Conservation (phyloP, 2,329 filamentous ascomycete genomes). For the Graphiopsis chlorocephala region DNA sequence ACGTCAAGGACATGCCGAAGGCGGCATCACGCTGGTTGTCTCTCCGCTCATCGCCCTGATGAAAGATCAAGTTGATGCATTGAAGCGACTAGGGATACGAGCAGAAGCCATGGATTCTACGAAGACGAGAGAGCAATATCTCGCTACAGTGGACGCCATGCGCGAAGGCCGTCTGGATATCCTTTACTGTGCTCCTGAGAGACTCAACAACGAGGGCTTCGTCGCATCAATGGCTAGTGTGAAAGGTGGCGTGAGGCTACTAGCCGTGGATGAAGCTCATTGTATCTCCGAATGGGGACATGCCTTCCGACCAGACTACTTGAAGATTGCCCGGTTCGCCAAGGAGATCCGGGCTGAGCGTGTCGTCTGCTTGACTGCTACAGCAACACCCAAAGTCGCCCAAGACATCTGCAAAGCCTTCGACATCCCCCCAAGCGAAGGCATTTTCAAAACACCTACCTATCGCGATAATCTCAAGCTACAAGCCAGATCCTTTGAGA, state of each 20-base stretch:
- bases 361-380: conserved; percentile 60
- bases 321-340: conserved; percentile 56
- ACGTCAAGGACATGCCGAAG: conserved; percentile 32
- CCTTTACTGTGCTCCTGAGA: conserved; percentile 59
- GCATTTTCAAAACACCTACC: conserved; percentile 58
- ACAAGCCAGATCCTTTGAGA: conserved; percentile 45
- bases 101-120: conserved; percentile 58
- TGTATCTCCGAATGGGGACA: conserved; percentile 52
- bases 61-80: conserved; percentile 60
- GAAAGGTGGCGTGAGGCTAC: conserved; percentile 54
- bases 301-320: conserved; percentile 41
- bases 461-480: conserved; percentile 60
- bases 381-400: conserved; percentile 56
- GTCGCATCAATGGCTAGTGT: conserved; percentile 55
- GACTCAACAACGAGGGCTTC: conserved; percentile 61
- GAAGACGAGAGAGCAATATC: conserved; percentile 44
- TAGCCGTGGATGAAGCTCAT: conserved; percentile 59
- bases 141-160: conserved; percentile 45
- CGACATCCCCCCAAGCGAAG: conserved; percentile 43
- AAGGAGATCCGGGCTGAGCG: conserved; percentile 56
- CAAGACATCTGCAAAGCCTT: conserved; percentile 56
- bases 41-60: conserved; percentile 58
- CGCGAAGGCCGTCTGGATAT: conserved; percentile 51
- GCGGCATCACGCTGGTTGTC: conserved; percentile 56
- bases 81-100: conserved; percentile 49